Base-by-base conservation (phyloP, 23 red algal species). In the Gracilaria gracilis region DNA sequence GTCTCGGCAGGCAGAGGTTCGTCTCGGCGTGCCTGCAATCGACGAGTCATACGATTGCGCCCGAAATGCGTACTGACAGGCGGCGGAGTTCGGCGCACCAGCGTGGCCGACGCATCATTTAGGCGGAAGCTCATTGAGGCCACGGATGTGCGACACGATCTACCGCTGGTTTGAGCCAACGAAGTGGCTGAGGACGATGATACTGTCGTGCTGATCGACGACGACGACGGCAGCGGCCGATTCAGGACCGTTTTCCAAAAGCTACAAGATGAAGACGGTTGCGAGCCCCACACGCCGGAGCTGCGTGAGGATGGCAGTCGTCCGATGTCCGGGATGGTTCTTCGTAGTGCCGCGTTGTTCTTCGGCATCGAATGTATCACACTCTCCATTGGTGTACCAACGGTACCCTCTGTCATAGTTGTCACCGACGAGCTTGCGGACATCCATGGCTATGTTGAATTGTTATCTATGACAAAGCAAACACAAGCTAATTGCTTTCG, bases 121-220 rank as follows among this genome's bases (percentile, higher is more conserved):
- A 77, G 72, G 5, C 72, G 72, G 17, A 77, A 77, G 23, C 40
- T 49, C 72, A 77, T 77, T 3, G 72, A 49, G 5, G 72, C 72
- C 4, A 77, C 23, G 2, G 72, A 77, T n/a, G n/a, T n/a, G n/a
- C n/a, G n/a, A n/a, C n/a, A n/a, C n/a, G n/a, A n/a, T 20, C 9
- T 25, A 2, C 19, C 72, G 39, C 31, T 8, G 12, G 39, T 28
- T 14, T 42, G 38, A 9, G 72, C 72, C 0, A 20, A 25, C 0
- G 72, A 77, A 46, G 42, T 11, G 11, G 42, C 4, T 0, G 72
- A 77, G 2, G 72, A 77, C n/a, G 72, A 77, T n/a, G 40, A 27
- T 35, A 21, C 21, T 1, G 12, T 7, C 1, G 23, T 34, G 39
- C 34, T 16, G 2, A 42, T 31, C n/a, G n/a, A n/a, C 4, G 72